Conservation (phyloP, 2,329 filamentous ascomycete genomes). For the Graphilbum fragrans region DNA sequence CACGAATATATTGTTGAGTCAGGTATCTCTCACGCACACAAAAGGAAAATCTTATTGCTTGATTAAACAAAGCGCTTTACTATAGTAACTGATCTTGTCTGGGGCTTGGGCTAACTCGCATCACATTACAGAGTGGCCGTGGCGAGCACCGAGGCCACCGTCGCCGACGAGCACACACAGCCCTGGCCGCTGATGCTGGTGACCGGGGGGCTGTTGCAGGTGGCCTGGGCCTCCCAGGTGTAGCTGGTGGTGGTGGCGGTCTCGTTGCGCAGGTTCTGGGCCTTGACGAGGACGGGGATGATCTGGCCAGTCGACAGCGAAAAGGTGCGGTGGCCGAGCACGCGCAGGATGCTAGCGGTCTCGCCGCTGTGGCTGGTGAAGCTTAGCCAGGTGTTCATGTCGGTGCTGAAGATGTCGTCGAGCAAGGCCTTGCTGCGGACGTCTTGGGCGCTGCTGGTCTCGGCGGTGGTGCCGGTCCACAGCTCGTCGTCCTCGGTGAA, state of each 20-base stretch:
- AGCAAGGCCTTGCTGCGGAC: conserved; percentile 34
- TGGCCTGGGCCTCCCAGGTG: conserved; percentile 26
- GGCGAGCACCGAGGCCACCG: background rate
- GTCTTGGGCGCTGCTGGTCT: conserved; percentile 34
- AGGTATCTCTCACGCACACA: no score
- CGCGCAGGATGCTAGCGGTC: conserved; percentile 28
- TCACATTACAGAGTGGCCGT: no score
- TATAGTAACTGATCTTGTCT: no score
- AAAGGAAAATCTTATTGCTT: no score
- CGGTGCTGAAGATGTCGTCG: conserved; percentile 42
- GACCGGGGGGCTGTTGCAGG: conserved; percentile 30
- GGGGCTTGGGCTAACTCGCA: no score
- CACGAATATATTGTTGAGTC: no score
- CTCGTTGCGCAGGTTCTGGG: conserved; percentile 23
- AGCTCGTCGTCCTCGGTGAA: conserved; percentile 44
- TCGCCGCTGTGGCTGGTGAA: conserved; percentile 50
- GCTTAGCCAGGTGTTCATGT: conserved; percentile 42
- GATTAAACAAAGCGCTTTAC: no score
- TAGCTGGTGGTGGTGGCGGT: conserved; percentile 18
- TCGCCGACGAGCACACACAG: conserved; percentile 24
- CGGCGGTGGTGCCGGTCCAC: conserved; percentile 28
- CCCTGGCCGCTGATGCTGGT: conserved; percentile 25
- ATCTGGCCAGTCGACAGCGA: conserved; percentile 52
- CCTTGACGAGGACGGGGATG: conserved; percentile 55
- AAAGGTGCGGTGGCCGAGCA: conserved; percentile 44